Evolutionary conservation across 2,329 filamentous ascomycete genomes (phyloP), one percentile per base, ranked within the genome.

Genomic region (Penicillium polonicum): DNA sequence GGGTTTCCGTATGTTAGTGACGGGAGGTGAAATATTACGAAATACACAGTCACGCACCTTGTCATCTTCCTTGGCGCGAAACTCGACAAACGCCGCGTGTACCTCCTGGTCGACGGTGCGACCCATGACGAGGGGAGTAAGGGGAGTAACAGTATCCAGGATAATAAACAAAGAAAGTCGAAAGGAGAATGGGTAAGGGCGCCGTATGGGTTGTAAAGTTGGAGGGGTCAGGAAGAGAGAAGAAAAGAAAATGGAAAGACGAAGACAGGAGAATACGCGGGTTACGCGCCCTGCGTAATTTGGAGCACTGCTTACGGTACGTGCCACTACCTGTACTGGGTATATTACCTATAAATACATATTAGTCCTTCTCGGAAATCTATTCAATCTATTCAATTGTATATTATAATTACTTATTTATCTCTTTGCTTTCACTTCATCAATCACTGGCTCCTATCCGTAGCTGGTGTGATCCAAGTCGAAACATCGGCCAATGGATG

Each of bases 51-150:
- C 67, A 74, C 72, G 61, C 72, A 77, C 78, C 77, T 80, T 80
- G 70, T 80, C 78, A 71, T 79, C 77, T 73, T 80, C 79, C 74
- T 80, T 81, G 73, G 79, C 79, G 70, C 79, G 77, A 70, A 81
- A 81, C 72, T 81, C 79, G 70, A 81, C 78, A 68, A 80, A 81
- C 61, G 79, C 79, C 62, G 78, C 78, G 71, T 81, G 79, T 60
- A 81, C 79, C 66, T 80, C 79, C 68, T 79, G 78, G 72, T 81
- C 79, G 67, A 80, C 78, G 43, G 79, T 80, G 57, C 79, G 77
- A 69, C 79, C 79, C 79, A 81, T 81, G 60, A 64, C 73, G 67
- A 67, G 57, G 62, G 67, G 52, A 64, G 49, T 48, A 60, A 66
- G 64, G 63, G 59, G 45, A 54, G 52, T 57, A 63, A 65, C 27